Base-by-base conservation (phyloP, 257 asterid species). In the Perilla frutescens region DNA sequence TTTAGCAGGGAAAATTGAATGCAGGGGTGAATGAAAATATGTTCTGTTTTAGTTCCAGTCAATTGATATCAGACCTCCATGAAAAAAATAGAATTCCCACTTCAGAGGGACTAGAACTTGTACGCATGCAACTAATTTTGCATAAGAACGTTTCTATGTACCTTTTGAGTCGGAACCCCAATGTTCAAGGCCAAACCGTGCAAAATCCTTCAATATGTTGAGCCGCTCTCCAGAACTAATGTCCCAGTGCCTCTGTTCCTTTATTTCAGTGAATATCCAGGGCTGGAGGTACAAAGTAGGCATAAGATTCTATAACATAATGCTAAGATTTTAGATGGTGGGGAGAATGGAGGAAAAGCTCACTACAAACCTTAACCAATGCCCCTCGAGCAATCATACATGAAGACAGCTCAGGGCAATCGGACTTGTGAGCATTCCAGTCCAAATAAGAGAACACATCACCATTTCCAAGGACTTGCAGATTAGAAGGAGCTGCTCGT, bases 131-230 rank as follows among this genome's bases (percentile, higher is more conserved):
- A 20, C 26, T 20, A 20, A 20, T 20, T 20, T 20, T 20, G 26
- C 26, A 51, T 37, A 40, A 68, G 14, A 29, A 77, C 45, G 66
- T 63, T 49, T 41, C 39, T 53, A 73, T 72, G 39, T 82, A 94
- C 96, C 98, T 83, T 92, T 95, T 7, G 96, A 81, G 79, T 95
- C 99, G 9, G 97, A 95, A 77, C 99, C 99, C 99, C 99, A 95
- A 81, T 95, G 99, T 71, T 92, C 77, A 73, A 95, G 96, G 80
- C 98, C 97, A 76, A 89, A 90, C 26, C 80, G 90, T 31, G 66
- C 96, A 63, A 83, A 95, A 76, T 95, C 97, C 86, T 86, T 95
- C 87, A 95, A 75, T 50, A 92, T 91, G 77, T 86, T 66, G 48
- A 95, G 58, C 71, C 98, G 81, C 78, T 95, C 97, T 37, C 89